Base-by-base conservation (phyloP, 208 protist species). In the Trypanosoma grayi region DNA sequence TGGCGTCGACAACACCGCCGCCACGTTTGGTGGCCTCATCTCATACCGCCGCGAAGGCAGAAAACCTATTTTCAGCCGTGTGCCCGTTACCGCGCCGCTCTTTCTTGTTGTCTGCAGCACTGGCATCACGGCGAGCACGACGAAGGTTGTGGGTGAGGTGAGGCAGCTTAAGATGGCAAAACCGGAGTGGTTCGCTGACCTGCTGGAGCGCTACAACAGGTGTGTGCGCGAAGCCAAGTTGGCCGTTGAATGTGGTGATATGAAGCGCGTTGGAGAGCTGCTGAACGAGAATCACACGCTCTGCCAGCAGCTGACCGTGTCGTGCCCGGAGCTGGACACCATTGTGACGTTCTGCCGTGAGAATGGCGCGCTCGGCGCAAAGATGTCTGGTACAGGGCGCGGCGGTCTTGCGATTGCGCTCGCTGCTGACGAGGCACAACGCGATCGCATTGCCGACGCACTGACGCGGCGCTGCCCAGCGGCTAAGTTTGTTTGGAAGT, bases 1-100 rank as follows among this genome's bases (percentile, higher is more conserved):
- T 36, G 91, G 91, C 25, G 85, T 93, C 13, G 91, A 97, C 68
- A 97, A 95, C 73, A 91, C 88, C 0, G 85, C 85, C 5, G 80
- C 85, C 24, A 92, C 86, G 9, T 95, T 79, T 72, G 91, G 91
- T n/a, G 91, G 91, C 4, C 66, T 97, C 33, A 78, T 97, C 10
- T 77, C 66, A 24, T 96, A 81, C 64, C 52, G 39, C 8, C 80
- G 84, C 24, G 53, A 39, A 4, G 24, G 36, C 10, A 75, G 72
- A 24, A 69, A 66, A 36, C 48, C 80, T 2, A 8, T 63, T 10
- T 90, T 94, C 59, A 44, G 39, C 36, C 43, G 58, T 25, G 64
- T 89, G 31, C 1, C 55, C 9, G 56, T 88, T 22, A 25, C 48
- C 16, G 60, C 47, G 24, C 28, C 73, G 24, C 67, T 90, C 10